Evolutionary conservation across 495 filamentous ascomycete species (phyloP).

Genomic region (Neurospora sp.): DNA sequence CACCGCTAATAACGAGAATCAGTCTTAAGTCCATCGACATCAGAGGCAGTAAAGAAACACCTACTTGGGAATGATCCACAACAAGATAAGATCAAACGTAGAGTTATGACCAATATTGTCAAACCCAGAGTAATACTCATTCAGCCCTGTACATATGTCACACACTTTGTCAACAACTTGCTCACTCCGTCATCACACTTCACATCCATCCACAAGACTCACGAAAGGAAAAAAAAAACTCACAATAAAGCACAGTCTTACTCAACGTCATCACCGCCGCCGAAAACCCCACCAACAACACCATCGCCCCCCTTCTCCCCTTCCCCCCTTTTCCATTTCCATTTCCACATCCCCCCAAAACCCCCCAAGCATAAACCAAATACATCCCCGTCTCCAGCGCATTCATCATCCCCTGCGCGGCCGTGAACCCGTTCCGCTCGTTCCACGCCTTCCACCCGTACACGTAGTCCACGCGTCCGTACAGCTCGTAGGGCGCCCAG

Average conservation of each 20-base stretch:
- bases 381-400: constrained; percentile 63
- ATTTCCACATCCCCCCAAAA: constrained; percentile 15
- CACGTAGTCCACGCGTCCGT: constrained; percentile 69
- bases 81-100: constrained; percentile 41
- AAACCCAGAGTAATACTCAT: constrained; percentile 69
- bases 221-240: constrained; percentile 22
- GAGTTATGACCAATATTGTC: constrained; percentile 72
- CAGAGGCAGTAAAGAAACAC: constrained; percentile 16
- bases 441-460: constrained; percentile 77
- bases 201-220: not conserved
- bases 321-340: constrained; percentile 31
- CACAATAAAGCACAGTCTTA: constrained; percentile 85
- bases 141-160: constrained; percentile 51
- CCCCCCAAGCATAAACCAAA: constrained; percentile 48
- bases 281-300: constrained; percentile 57
- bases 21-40: not conserved
- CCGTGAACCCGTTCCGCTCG: constrained; percentile 65
- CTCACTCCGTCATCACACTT: not conserved
- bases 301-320: constrained; percentile 50
- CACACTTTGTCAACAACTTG: not conserved
- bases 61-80: constrained; percentile 80
- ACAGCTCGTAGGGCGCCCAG: constrained; percentile 73
- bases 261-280: constrained; percentile 71
- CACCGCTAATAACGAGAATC: constrained; percentile 42
- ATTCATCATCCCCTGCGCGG: constrained; percentile 67